phyloP scores from a whole-genome alignment of 371 early-diverging fungal species.

The Mucor velutinosus region DNA sequence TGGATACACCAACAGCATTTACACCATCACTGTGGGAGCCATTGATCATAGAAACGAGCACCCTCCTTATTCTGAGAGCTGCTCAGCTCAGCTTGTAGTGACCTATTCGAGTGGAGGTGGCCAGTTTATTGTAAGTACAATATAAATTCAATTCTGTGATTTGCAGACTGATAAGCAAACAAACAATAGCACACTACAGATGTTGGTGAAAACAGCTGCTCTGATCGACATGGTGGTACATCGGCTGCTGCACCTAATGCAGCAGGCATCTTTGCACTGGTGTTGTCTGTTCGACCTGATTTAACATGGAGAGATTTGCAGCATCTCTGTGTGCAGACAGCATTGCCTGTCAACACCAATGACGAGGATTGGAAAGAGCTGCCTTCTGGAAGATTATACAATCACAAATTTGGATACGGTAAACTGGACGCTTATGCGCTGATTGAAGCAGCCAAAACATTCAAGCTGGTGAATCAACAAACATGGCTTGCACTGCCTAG shows the following conservation, averaged over 20 bases:
- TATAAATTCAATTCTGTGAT: neutral
- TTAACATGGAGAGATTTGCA: constrained; percentile 94
- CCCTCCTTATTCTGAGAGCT: constrained; percentile 89
- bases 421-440: constrained; percentile 83
- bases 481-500: constrained; percentile 52
- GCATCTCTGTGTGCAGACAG: constrained; percentile 78
- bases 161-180: neutral
- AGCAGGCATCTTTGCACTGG: constrained; percentile 92
- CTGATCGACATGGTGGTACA: constrained; percentile 88
- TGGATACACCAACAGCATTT: constrained; percentile 96
- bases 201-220: constrained; percentile 70
- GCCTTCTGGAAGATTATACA: constrained; percentile 70
- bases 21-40: constrained; percentile 93
- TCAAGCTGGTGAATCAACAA: constrained; percentile 67
- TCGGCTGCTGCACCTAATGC: constrained; percentile 97
- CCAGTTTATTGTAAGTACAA: constrained; percentile 69
- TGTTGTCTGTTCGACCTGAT: constrained; percentile 83
- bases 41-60: constrained; percentile 75
- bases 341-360: constrained; percentile 68
- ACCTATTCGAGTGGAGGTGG: constrained; percentile 86
- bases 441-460: constrained; percentile 78
- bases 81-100: constrained; percentile 87
- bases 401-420: constrained; percentile 93
- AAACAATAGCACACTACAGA: constrained; percentile 81
- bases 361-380: constrained; percentile 68